These are phyloP conservation scores for Trichosporon sp. DNA, from an alignment of 1,284 basidiomycete genomes.

Conservation along the genomic window DNA sequence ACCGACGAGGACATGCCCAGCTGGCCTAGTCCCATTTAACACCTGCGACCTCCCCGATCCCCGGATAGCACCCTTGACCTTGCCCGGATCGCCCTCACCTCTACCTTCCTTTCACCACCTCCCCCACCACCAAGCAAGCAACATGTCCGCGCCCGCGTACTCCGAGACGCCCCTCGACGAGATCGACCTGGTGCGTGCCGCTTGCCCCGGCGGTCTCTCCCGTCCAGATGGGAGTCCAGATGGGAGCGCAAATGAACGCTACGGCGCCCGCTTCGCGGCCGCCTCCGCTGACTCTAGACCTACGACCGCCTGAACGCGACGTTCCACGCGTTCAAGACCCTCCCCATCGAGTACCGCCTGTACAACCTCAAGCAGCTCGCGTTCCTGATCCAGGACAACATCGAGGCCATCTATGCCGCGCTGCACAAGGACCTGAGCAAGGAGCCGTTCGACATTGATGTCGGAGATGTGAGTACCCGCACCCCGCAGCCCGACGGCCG, in stretches of 20 bases:
- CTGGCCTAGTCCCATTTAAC: not conserved
- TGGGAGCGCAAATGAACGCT: no score
- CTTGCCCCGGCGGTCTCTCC: no score
- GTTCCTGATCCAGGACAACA: constrained; percentile 61
- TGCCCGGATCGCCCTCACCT: not conserved
- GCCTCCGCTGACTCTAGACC: constrained; percentile 42
- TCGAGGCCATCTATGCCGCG: constrained; percentile 54
- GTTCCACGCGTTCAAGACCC: constrained; percentile 57
- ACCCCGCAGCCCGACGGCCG: not conserved
- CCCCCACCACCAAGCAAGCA: not conserved
- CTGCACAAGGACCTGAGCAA: constrained; percentile 58
- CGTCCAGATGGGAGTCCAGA: no score
- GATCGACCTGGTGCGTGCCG: constrained; percentile 22
- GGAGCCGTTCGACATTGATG: constrained; percentile 39
- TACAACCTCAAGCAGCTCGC: constrained; percentile 62
- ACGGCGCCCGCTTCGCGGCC: not conserved
- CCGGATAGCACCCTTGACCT: not conserved
- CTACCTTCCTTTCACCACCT: not conserved
- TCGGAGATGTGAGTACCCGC: constrained; percentile 33
- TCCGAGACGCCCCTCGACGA: constrained; percentile 20
- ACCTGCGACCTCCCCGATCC: not conserved
- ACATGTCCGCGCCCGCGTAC: constrained; percentile 9
- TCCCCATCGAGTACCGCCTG: constrained; percentile 57
- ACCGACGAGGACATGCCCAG: not conserved
- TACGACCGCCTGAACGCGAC: constrained; percentile 53